Percentiles rank a stretch among this genome's conserved stretches.
Conservation (phyloP, 1,284 basidiomycete species). For the Boletellus sp. region DNA sequence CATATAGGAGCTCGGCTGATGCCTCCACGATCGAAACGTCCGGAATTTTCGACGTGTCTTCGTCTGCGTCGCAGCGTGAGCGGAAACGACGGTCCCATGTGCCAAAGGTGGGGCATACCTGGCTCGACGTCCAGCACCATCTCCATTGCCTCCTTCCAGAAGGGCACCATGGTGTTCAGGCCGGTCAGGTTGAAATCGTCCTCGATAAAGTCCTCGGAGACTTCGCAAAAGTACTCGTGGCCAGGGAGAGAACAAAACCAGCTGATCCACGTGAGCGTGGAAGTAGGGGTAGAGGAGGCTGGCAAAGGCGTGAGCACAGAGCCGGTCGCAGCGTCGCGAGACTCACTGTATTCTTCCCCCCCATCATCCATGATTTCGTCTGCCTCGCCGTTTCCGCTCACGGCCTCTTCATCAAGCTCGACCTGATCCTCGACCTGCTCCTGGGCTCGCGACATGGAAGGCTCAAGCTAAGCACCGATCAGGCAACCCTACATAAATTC, state of each 20-base stretch:
- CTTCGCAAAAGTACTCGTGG: slow-evolving; percentile 98
- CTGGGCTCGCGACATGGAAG: slow-evolving; percentile 48
- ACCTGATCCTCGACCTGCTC: slow-evolving; percentile 44
- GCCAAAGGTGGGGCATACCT: slow-evolving; percentile 53
- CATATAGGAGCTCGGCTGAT: slow-evolving; percentile 95
- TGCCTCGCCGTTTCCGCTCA: slow-evolving; percentile 51
- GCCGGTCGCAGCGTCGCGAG: slow-evolving; percentile 9
- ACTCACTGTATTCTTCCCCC: slow-evolving; percentile 71
- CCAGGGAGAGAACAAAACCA: slow-evolving; percentile 99
- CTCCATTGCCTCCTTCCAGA: slow-evolving; percentile 99
- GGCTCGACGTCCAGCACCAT: slow-evolving; percentile 99
- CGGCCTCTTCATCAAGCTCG: slow-evolving; percentile 48
- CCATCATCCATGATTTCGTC: slow-evolving; percentile 69
- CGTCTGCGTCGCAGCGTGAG: slow-evolving; percentile 51
- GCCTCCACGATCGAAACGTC: slow-evolving; percentile 98
- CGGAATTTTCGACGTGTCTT: slow-evolving; percentile 88
- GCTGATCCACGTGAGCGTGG: slow-evolving; percentile 91
- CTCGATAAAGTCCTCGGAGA: slow-evolving; percentile 98
- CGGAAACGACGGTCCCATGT: slow-evolving; percentile 12
- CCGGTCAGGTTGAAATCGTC: slow-evolving; percentile 99
- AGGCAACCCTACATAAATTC: slow-evolving; percentile 21
- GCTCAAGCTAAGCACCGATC: slow-evolving; percentile 12
- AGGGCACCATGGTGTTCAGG: slow-evolving; percentile 90
- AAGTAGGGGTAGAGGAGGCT: slow-evolving; percentile 84
- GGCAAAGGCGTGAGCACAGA: slow-evolving; percentile 16